Base-by-base conservation (phyloP, 2,329 filamentous ascomycete genomes). In the Curvularia hawaiiensis region DNA sequence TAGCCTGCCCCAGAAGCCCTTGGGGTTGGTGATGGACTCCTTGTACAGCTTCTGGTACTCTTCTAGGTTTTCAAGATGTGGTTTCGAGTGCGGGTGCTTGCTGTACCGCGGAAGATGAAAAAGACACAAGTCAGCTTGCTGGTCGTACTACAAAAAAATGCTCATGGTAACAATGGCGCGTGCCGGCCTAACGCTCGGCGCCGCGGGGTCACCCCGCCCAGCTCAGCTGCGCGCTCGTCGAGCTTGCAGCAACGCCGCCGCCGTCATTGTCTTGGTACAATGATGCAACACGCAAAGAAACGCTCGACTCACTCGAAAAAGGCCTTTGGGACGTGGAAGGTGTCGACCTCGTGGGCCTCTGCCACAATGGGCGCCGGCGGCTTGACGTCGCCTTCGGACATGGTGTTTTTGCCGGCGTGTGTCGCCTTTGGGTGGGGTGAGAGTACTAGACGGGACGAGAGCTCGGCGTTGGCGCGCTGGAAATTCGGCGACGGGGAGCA, bases 1-100 rank as follows among this genome's bases (percentile, higher is more conserved):
- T 76, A 90, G 84, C 65, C 84, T 85, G 60, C 84, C 92, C 93
- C 94, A 99, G 83, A 98, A 99, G 77, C 90, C 88, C 63, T 93
- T 82, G 49, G 95, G 94, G 69, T 95, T 83, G 68, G 89, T 88
- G 75, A 99, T 97, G 47, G 95, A 99, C 80, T 99, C 84, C 71
- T 87, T 85, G 77, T 88, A 88, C 68, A 88, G 79, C 73, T 82
- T 77, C 76, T 86, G 82, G 79, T 88, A 89, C 71, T 88, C 81
- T 59, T 86, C 84, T 47, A 88, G 72, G 66, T 81, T 80, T 63
- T 82, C 80, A 54, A 88, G 68, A 74, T 89, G 85, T 43, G 86
- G 83, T 67, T 83, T 84, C 54, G 79, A 79, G 64, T 75, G 70
- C 9, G 86, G 84, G 73, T 88, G 86, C 72, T 88, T 88, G 41